phyloP scores from a whole-genome alignment of 2,329 filamentous ascomycete genomes.

The Aquanectria penicillioides region DNA sequence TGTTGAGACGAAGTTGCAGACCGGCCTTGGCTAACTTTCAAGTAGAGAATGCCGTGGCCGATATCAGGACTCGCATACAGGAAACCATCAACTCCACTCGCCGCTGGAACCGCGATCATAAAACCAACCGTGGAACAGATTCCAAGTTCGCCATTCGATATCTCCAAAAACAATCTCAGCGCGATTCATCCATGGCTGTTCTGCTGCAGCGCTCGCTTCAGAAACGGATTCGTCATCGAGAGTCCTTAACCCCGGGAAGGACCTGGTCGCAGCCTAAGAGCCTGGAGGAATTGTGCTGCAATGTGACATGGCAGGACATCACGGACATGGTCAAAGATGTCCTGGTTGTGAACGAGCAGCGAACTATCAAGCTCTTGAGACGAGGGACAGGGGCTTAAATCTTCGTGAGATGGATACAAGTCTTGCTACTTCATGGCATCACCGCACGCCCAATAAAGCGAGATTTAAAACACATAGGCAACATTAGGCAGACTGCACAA shows the following conservation, averaged over 20 bases:
- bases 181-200: slow-evolving; percentile 47
- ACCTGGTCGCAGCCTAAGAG: slow-evolving; percentile 32
- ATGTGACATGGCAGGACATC: slow-evolving; percentile 48
- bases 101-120: slow-evolving; percentile 52
- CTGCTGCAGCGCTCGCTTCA: slow-evolving; percentile 47
- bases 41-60: slow-evolving; percentile 1
- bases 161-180: slow-evolving; percentile 49
- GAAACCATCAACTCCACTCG: slow-evolving; percentile 50
- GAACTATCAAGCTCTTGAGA: slow-evolving; percentile 33
- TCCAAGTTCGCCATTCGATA: slow-evolving; percentile 45
- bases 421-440: too few relatives aligned
- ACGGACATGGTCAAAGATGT: slow-evolving; percentile 45
- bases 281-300: slow-evolving; percentile 47
- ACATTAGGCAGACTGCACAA: too few relatives aligned
- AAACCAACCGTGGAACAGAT: slow-evolving; percentile 45
- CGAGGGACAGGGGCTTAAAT: neutral
- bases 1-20: neutral
- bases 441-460: too few relatives aligned
- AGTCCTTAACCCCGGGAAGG: neutral
- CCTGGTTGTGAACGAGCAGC: slow-evolving; percentile 39
- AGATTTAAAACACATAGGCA: too few relatives aligned
- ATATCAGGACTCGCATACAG: slow-evolving; percentile 42
- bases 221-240: slow-evolving; percentile 32
- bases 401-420: too few relatives aligned
- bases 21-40: slow-evolving; percentile 7